Evolutionary conservation across 352 stramenopile genomes (phyloP).

Genomic region (Phytophthora palmivora): DNA sequence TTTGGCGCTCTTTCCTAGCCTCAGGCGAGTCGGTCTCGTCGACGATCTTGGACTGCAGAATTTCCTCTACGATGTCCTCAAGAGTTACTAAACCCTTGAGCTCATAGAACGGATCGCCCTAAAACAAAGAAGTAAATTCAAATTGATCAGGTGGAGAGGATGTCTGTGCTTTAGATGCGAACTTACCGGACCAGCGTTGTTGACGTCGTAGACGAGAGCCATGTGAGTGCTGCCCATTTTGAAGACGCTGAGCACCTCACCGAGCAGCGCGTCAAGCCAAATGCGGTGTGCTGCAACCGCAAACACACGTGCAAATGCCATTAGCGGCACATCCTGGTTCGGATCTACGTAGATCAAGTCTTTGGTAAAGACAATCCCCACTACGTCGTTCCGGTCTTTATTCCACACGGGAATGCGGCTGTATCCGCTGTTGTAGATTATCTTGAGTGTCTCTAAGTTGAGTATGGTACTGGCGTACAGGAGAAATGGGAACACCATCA

Average conservation of each 20-base stretch:
- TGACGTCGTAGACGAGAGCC: constrained; percentile 79
- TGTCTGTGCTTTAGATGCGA: not conserved
- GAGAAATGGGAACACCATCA: constrained; percentile 16
- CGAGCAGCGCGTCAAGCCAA: constrained; percentile 70
- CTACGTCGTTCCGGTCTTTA: constrained; percentile 96
- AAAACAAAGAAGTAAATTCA: not conserved
- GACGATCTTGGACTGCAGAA: constrained; percentile 96
- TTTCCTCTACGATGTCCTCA: constrained; percentile 99
- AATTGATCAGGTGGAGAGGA: constrained; percentile 2
- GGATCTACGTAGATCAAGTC: constrained; percentile 89
- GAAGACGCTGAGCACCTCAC: constrained; percentile 79
- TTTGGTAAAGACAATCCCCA: constrained; percentile 96
- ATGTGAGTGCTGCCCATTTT: constrained; percentile 77
- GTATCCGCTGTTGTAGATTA: constrained; percentile 92
- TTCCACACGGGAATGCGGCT: constrained; percentile 96
- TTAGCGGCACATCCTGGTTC: constrained; percentile 64
- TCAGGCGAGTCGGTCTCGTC: constrained; percentile 93
- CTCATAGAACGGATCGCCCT: constrained; percentile 96
- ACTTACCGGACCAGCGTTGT: constrained; percentile 81
- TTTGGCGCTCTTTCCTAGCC: constrained; percentile 50
- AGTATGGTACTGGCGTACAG: constrained; percentile 55
- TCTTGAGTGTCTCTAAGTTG: constrained; percentile 65
- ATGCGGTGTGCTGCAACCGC: constrained; percentile 74
- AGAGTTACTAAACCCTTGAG: constrained; percentile 97
- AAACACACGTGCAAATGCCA: constrained; percentile 94